A percentile compares a stretch with the other conserved stretches of the same genome.
These are phyloP conservation scores for Colletotrichum sp. DNA, from an alignment of 2,329 filamentous ascomycete species.

Conservation along the genomic window DNA sequence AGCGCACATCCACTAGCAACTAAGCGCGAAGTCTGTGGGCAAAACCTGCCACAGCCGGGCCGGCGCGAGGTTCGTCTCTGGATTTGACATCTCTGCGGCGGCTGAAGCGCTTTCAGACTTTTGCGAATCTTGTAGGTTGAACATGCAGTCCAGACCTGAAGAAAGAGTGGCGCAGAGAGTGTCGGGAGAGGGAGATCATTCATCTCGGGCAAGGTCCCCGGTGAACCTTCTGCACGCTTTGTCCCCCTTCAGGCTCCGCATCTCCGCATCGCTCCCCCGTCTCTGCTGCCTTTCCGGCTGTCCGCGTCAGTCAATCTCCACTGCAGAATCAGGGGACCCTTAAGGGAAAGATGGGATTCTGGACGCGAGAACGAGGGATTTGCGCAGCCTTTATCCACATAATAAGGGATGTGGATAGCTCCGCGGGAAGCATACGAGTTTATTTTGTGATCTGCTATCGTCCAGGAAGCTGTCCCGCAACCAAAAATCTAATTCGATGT, in stretches of 20 bases:
- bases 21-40: background rate
- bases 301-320: background rate
- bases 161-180: background rate
- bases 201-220: background rate
- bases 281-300: background rate
- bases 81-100: background rate
- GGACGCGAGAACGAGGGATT: background rate
- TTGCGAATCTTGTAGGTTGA: background rate
- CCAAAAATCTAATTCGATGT: background rate
- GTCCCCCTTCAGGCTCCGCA: background rate
- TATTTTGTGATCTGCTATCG: background rate
- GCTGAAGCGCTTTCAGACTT: background rate
- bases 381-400: background rate
- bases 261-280: background rate
- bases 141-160: background rate
- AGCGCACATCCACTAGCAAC: background rate
- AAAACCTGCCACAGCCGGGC: background rate
- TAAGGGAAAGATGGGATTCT: background rate
- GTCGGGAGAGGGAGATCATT: background rate
- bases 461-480: background rate
- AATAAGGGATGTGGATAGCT: conserved; percentile 3
- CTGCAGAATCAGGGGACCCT: background rate
- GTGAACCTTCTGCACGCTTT: conserved; percentile 1
- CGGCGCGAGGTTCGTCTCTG: background rate
- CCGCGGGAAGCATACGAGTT: background rate